phyloP scores from a whole-genome alignment of 331 rosid genomes.

The Phaseolus coccineus region DNA sequence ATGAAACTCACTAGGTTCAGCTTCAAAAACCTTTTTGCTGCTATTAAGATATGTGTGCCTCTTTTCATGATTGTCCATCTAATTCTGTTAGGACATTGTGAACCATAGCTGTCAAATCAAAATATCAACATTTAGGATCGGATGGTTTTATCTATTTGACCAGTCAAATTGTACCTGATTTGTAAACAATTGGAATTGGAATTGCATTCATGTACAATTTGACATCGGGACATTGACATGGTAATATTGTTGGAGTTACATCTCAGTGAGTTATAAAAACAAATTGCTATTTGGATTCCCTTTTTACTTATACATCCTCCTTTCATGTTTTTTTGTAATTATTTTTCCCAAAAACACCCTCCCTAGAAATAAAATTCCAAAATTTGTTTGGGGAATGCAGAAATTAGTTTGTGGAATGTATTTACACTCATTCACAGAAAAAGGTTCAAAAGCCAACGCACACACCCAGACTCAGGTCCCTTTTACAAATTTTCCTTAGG shows the following conservation, averaged over 20 bases:
- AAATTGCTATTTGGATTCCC: not conserved
- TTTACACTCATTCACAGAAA: not conserved
- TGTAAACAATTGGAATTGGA: not conserved
- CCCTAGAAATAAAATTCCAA: too few species aligned
- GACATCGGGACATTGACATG: not conserved
- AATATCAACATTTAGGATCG: not conserved
- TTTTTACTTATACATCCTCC: too few species aligned
- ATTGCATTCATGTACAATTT: constrained; percentile 4
- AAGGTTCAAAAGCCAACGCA: too few species aligned
- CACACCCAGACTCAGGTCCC: too few species aligned
- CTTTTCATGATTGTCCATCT: not conserved
- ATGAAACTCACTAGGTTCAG: constrained; percentile 13
- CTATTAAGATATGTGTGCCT: not conserved
- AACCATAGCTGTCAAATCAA: not conserved
- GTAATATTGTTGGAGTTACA: not conserved
- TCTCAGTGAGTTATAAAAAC: not conserved
- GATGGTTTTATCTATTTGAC: not conserved
- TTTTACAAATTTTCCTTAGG: too few species aligned
- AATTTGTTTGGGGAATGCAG: too few species aligned
- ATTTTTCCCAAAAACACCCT: too few species aligned
- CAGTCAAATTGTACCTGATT: not conserved
- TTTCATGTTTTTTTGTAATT: too few species aligned
- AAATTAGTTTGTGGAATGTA: not conserved
- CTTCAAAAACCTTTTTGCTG: constrained; percentile 1
- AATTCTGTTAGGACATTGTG: not conserved